Percentiles rank a stretch among this genome's conserved stretches.
Conservation (phyloP, 495 filamentous ascomycete genomes). For the Hypomontagnella monticulosa region DNA sequence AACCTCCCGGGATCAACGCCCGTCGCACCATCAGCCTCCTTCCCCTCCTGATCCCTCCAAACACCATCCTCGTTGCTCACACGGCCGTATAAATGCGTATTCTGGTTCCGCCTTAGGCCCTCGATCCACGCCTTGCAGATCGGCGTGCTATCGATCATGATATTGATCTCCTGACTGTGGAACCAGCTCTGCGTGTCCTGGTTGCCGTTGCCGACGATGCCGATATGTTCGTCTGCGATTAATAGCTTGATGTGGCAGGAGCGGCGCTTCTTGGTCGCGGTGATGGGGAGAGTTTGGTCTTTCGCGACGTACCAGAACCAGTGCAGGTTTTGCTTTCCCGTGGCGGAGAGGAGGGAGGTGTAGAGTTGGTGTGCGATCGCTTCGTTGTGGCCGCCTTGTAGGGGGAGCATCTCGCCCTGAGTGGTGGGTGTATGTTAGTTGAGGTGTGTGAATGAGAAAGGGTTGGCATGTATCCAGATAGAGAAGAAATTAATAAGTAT, state of each 20-base stretch:
- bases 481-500: neutral
- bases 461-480: neutral
- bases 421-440: neutral
- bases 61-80: slow-evolving; percentile 65
- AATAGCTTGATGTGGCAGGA: slow-evolving; percentile 81
- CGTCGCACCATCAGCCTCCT: slow-evolving; percentile 66
- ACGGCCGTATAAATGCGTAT: slow-evolving; percentile 70
- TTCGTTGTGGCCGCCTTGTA: slow-evolving; percentile 81
- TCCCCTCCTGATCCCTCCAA: slow-evolving; percentile 67
- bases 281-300: slow-evolving; percentile 73
- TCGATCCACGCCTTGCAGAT: slow-evolving; percentile 72
- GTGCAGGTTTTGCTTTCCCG: slow-evolving; percentile 61
- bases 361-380: slow-evolving; percentile 69
- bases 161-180: slow-evolving; percentile 79
- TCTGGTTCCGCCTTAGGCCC: slow-evolving; percentile 72
- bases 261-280: slow-evolving; percentile 67
- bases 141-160: slow-evolving; percentile 70
- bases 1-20: slow-evolving; percentile 67
- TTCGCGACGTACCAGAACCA: slow-evolving; percentile 76
- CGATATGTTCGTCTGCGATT: slow-evolving; percentile 73
- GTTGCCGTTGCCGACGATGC: slow-evolving; percentile 79
- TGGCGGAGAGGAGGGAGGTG: slow-evolving; percentile 52
- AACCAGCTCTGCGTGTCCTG: slow-evolving; percentile 85
- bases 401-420: slow-evolving; percentile 75
- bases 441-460: too few relatives aligned